These are phyloP conservation scores for Zizania palustris DNA, from an alignment of 202 grass and related monocot species.

Conservation along the genomic window DNA sequence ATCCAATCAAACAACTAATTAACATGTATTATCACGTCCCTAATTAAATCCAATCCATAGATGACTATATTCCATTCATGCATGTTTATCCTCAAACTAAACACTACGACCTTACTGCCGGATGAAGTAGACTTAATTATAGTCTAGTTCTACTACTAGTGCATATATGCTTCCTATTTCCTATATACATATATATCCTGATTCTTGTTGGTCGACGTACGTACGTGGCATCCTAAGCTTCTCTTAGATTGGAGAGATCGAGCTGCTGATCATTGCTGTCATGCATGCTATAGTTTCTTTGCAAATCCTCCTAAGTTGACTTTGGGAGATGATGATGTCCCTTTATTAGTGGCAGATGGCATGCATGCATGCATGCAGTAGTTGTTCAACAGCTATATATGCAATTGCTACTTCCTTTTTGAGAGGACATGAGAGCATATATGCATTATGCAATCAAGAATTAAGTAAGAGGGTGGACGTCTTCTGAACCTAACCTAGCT, in stretches of 20 bases:
- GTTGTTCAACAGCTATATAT: slow-evolving; percentile 23
- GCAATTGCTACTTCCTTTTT: slow-evolving; percentile 17
- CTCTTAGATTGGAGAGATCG: slow-evolving; percentile 38
- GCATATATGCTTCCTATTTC: slow-evolving; percentile 5
- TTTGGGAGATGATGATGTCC: not conserved
- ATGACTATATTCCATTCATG: too few relatives aligned
- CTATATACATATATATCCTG: not conserved
- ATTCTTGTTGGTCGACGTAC: slow-evolving; percentile 14
- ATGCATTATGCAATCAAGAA: slow-evolving; percentile 26
- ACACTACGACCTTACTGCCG: too few relatives aligned
- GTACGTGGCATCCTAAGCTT: not conserved
- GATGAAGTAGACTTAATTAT: slow-evolving; percentile 16
- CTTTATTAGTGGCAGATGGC: slow-evolving; percentile 29
- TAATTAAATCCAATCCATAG: too few relatives aligned
- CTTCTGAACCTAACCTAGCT: too few relatives aligned
- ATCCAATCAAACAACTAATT: too few relatives aligned
- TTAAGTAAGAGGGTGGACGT: not conserved
- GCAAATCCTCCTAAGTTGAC: slow-evolving; percentile 34
- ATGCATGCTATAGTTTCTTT: slow-evolving; percentile 26
- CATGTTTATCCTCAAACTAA: too few relatives aligned
- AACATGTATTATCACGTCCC: too few relatives aligned
- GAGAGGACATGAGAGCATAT: slow-evolving; percentile 31
- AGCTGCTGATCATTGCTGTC: slow-evolving; percentile 23
- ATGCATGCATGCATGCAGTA: too few relatives aligned
- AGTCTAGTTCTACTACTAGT: not conserved